phyloP scores from a whole-genome alignment of 2,329 filamentous ascomycete species.

The Beauveria medogensis region DNA sequence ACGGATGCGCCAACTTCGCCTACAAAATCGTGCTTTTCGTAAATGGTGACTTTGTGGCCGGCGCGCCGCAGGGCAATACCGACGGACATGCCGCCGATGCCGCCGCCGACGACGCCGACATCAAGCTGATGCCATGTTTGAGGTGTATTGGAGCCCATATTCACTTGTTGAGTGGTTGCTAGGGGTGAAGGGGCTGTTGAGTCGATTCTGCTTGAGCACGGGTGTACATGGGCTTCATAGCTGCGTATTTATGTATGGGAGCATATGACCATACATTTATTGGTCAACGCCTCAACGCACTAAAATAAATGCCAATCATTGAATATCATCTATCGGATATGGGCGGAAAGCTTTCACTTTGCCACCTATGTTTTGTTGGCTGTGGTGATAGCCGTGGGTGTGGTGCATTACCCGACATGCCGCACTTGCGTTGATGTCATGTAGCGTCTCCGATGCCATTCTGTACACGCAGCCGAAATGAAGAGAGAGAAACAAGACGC shows the following conservation, averaged over 20 bases:
- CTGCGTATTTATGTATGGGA: not conserved
- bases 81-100: slow-evolving; percentile 39
- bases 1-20: slow-evolving; percentile 62
- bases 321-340: not conserved
- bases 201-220: not conserved
- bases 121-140: slow-evolving; percentile 36
- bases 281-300: not conserved
- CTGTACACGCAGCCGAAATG: not conserved
- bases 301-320: not conserved
- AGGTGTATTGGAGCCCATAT: slow-evolving; percentile 19
- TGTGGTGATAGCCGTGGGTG: not conserved
- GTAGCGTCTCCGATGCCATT: not conserved
- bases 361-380: not conserved
- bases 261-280: not conserved
- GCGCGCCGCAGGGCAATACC: slow-evolving; percentile 39
- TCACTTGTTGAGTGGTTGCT: not conserved
- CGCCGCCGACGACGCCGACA: slow-evolving; percentile 37
- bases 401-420: slow-evolving; percentile 9
- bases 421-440: not conserved
- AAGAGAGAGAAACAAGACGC: no score
- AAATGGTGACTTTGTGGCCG: slow-evolving; percentile 48
- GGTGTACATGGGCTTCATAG: not conserved
- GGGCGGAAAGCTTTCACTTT: not conserved
- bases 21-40: slow-evolving; percentile 57
- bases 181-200: not conserved